Conservation (phyloP, 352 stramenopile genomes). For the Phytophthora lateralis region DNA sequence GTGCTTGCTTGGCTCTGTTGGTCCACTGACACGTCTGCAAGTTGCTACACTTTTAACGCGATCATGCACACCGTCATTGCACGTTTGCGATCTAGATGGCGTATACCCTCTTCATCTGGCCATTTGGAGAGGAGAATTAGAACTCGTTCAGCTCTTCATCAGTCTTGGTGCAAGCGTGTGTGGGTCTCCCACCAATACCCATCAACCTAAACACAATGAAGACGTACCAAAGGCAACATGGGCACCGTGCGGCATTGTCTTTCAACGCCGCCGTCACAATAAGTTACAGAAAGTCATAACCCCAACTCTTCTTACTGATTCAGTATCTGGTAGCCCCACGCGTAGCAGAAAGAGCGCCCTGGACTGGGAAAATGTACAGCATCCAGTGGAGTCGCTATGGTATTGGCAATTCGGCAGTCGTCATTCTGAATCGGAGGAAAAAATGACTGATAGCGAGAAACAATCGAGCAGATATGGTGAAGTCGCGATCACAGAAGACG, state of each 20-base stretch:
- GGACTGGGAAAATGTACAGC: constrained; percentile 22
- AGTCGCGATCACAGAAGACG: constrained; percentile 6
- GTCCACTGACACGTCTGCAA: not conserved
- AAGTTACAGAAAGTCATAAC: not conserved
- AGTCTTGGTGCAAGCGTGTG: constrained; percentile 47
- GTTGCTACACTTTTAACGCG: constrained; percentile 37
- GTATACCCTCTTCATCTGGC: constrained; percentile 55
- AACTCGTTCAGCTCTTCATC: constrained; percentile 51
- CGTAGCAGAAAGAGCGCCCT: not conserved
- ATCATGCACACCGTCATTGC: constrained; percentile 37
- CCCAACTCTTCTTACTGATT: not conserved
- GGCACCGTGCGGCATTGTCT: constrained; percentile 51
- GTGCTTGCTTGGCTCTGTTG: constrained; percentile 31
- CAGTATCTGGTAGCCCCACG: not conserved
- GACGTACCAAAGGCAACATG: constrained; percentile 37
- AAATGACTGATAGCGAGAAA: not conserved
- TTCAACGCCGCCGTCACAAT: constrained; percentile 20
- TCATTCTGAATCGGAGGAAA: not conserved
- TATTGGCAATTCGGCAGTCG: constrained; percentile 20
- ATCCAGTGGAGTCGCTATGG: constrained; percentile 32
- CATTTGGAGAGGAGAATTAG: constrained; percentile 36
- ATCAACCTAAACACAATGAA: not conserved
- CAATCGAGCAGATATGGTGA: not conserved
- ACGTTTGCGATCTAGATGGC: constrained; percentile 48
- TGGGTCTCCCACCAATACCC: not conserved